Evolutionary conservation across 2,329 filamentous ascomycete species (phyloP).

Genomic region (Aspergillus pseudoviridinutans): DNA sequence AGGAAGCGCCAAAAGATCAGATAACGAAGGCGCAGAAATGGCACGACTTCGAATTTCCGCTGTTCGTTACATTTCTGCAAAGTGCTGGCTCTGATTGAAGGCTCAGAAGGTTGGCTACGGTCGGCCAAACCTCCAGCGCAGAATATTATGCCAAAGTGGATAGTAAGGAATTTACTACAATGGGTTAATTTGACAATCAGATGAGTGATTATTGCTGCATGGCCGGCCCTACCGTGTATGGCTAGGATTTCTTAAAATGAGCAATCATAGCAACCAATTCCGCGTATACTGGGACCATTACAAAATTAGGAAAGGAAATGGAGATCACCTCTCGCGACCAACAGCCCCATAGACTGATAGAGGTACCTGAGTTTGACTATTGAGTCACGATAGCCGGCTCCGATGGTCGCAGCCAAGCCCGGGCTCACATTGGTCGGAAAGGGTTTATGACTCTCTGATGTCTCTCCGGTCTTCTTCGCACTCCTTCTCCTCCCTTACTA

Average conservation of each 20-base stretch:
- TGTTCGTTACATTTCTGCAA: constrained; percentile 3
- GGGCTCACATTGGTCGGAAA: not conserved
- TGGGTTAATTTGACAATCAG: constrained; percentile 8
- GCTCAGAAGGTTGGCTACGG: constrained; percentile 1
- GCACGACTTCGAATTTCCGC: not conserved
- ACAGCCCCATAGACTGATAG: not conserved
- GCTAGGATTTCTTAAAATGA: constrained; percentile 1
- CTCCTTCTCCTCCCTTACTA: not conserved
- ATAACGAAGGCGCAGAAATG: constrained; percentile 13
- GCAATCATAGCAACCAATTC: not conserved
- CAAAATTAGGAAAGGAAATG: not conserved
- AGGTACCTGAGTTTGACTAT: constrained; percentile 6
- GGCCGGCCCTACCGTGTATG: not conserved
- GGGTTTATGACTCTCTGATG: constrained; percentile 7
- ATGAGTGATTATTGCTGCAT: not conserved
- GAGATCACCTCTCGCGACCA: not conserved
- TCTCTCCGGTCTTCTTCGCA: constrained; percentile 8
- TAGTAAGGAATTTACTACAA: not conserved
- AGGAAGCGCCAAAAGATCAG: constrained; percentile 19
- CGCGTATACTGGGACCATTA: not conserved
- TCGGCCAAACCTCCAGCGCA: constrained; percentile 3
- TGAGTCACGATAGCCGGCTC: constrained; percentile 10
- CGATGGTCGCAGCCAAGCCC: constrained; percentile 18
- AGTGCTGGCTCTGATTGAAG: not conserved
- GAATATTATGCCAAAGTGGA: not conserved